Percentiles rank a stretch among this genome's conserved stretches.
Evolutionary conservation across 1,284 basidiomycete species (phyloP).

Genomic region (Agroathelia rolfsii): DNA sequence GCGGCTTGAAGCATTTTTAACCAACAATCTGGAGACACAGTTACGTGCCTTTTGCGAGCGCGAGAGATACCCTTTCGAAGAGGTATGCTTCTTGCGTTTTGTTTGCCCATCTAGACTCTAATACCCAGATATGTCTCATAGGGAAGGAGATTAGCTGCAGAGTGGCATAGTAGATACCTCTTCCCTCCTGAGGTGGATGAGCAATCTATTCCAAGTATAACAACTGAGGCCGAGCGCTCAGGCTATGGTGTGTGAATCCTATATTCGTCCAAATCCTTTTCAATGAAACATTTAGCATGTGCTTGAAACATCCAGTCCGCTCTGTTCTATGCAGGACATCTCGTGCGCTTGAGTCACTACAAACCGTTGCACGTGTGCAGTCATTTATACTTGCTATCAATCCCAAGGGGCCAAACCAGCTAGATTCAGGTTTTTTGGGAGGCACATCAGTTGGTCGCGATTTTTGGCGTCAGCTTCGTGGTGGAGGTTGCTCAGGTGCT

Average conservation of each 20-base stretch:
- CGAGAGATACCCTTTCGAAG: constrained; percentile 46
- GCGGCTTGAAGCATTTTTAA: constrained; percentile 49
- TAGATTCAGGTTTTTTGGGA: constrained; percentile 51
- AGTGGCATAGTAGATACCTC: constrained; percentile 47
- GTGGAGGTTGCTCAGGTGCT: constrained; percentile 47
- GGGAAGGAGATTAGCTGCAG: constrained; percentile 43
- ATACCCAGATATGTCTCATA: constrained; percentile 17
- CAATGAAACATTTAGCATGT: constrained; percentile 2
- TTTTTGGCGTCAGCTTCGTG: constrained; percentile 51
- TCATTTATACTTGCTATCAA: constrained; percentile 54
- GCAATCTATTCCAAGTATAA: no score
- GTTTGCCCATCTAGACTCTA: constrained; percentile 6
- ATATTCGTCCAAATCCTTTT: no score
- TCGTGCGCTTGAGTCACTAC: constrained; percentile 39
- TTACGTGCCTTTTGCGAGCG: constrained; percentile 48
- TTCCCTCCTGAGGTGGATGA: constrained; percentile 24
- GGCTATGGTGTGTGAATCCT: no score
- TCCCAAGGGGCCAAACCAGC: constrained; percentile 29
- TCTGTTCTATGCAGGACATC: constrained; percentile 38
- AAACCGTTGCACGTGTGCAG: constrained; percentile 37
- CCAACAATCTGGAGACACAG: constrained; percentile 44
- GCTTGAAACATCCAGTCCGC: constrained; percentile 26
- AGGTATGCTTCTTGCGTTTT: constrained; percentile 31
- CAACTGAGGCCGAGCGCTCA: no score
- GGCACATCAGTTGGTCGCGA: constrained; percentile 49